A percentile compares a stretch with the other conserved stretches of the same genome.
Evolutionary conservation across 306 rosid genomes (phyloP).

Genomic region (Lathyrus oleraceus): DNA sequence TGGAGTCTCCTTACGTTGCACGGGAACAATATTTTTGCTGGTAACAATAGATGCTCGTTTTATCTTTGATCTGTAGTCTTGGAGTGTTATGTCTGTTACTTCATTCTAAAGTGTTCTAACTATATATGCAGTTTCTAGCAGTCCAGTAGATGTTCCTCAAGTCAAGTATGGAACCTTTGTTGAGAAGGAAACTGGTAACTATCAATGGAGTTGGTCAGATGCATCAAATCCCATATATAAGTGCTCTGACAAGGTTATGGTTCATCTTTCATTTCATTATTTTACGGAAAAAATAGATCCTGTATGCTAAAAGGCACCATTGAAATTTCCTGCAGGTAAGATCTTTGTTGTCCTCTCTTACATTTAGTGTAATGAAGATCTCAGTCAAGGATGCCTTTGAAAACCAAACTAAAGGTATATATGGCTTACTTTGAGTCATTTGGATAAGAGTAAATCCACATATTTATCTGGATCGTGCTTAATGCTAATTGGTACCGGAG

Average conservation of each 20-base stretch:
- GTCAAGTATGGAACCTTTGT: constrained; percentile 68
- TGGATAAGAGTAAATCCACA: constrained; percentile 16
- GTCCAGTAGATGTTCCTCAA: constrained; percentile 84
- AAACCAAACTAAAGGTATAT: constrained; percentile 64
- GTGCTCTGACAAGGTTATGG: constrained; percentile 78
- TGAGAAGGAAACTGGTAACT: constrained; percentile 50
- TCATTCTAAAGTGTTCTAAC: constrained; percentile 25
- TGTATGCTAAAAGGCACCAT: constrained; percentile 22
- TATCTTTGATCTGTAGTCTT: constrained; percentile 14
- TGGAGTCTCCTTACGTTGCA: constrained; percentile 81
- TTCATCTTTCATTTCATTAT: constrained; percentile 29
- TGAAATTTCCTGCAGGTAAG: constrained; percentile 57
- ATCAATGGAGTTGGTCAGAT: constrained; percentile 75
- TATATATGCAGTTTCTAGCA: constrained; percentile 70
- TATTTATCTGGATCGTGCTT: no score
- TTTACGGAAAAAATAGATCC: constrained; percentile 2
- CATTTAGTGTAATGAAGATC: constrained; percentile 68
- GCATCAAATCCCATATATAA: constrained; percentile 55
- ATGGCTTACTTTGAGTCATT: constrained; percentile 20
- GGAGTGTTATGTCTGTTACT: constrained; percentile 1
- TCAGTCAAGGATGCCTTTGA: constrained; percentile 69
- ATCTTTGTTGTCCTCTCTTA: constrained; percentile 66
- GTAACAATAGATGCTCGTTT: constrained; percentile 50
- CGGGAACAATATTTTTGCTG: constrained; percentile 80
- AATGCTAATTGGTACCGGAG: neutral